Conservation (phyloP, 768 basidiomycete species). For the Atractiella rhizophila region DNA sequence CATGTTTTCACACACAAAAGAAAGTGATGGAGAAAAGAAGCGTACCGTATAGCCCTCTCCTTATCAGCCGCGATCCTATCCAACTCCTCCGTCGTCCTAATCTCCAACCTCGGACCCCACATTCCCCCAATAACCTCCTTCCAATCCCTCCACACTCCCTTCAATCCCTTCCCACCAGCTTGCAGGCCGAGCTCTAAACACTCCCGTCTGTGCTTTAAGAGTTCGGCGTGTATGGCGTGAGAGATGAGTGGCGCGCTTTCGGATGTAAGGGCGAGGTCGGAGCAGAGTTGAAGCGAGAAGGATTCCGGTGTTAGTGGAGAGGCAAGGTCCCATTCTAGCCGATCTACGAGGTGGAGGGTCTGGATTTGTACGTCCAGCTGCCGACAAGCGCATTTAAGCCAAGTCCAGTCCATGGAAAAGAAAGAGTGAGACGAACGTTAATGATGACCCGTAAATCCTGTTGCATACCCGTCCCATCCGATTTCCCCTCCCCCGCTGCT, state of each 20-base stretch:
- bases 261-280: conserved; percentile 64
- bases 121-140: conserved; percentile 70
- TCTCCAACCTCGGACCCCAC: conserved; percentile 65
- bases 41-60: no score
- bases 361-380: conserved; percentile 95
- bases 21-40: no score
- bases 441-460: conserved; percentile 25
- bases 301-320: conserved; percentile 59
- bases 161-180: conserved; percentile 52
- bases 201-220: conserved; percentile 83
- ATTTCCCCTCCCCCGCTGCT: no score
- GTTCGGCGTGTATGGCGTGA: conserved; percentile 82
- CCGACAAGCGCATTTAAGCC: not conserved
- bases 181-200: conserved; percentile 83
- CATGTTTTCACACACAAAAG: no score
- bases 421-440: conserved; percentile 20
- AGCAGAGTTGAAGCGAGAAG: conserved; percentile 53
- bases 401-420: not conserved
- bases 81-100: conserved; percentile 68
- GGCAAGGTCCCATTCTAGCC: conserved; percentile 96
- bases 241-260: conserved; percentile 72
- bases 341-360: conserved; percentile 68
- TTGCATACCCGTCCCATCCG: no score
- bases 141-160: conserved; percentile 91
- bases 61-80: no score